Evolutionary conservation across 805 yeast species (phyloP).

Genomic region (Myxozyma nipponensis): DNA sequence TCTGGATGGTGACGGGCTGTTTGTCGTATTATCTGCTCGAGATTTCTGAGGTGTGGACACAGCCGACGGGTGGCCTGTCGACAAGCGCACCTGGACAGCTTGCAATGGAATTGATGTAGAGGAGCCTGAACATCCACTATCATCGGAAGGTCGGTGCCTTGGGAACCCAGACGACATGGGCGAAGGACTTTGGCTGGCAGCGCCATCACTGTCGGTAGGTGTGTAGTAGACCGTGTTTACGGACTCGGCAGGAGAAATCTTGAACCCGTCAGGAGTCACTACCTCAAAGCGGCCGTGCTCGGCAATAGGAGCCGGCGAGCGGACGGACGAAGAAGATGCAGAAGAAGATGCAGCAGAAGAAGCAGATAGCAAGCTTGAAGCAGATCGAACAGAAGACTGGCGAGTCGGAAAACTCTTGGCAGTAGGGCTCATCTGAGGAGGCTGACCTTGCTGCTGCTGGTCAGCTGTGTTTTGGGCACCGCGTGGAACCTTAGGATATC

Average conservation of each 20-base stretch:
- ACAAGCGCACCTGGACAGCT: constrained; percentile 9
- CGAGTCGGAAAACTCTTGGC: constrained; percentile 15
- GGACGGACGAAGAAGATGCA: background rate
- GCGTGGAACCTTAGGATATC: constrained; percentile 18
- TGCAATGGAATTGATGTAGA: constrained; percentile 9
- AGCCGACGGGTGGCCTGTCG: constrained; percentile 3
- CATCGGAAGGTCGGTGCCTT: background rate
- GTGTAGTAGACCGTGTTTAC: background rate
- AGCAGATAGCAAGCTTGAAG: constrained; percentile 4
- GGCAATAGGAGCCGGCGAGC: background rate
- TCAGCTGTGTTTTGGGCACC: constrained; percentile 1
- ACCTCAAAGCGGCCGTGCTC: background rate
- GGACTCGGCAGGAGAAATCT: background rate
- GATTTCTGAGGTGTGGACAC: constrained; percentile 10
- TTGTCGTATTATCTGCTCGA: background rate
- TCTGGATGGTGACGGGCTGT: background rate
- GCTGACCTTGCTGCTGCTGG: background rate
- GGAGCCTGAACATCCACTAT: constrained; percentile 5
- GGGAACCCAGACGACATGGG: background rate
- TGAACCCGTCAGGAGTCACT: background rate
- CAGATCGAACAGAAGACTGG: constrained; percentile 19
- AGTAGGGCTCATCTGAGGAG: constrained; percentile 3
- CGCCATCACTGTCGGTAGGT: background rate
- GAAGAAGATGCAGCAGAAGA: background rate
- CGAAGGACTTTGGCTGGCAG: background rate